Percentiles rank a stretch among this genome's conserved stretches.
These are phyloP conservation scores for Globisporangium orthogonon DNA, from an alignment of 352 stramenopile species.

Conservation along the genomic window DNA sequence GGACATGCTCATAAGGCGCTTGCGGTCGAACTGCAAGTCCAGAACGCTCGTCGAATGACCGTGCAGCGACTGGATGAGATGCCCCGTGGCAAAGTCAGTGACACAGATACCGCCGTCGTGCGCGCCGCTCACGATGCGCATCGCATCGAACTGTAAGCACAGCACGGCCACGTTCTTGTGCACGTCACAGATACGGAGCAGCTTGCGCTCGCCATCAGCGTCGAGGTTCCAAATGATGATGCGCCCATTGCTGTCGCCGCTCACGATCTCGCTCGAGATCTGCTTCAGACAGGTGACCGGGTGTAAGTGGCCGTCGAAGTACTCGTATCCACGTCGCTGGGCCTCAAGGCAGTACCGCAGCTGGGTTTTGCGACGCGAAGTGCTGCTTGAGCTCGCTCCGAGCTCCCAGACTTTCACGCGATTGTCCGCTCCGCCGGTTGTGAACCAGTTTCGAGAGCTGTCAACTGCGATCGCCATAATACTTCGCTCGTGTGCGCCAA, in stretches of 20 bases:
- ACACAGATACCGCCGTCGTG: conserved; percentile 54
- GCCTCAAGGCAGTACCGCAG: conserved; percentile 34
- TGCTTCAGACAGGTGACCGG: conserved; percentile 50
- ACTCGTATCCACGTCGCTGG: conserved; percentile 28
- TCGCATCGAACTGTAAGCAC: conserved; percentile 74
- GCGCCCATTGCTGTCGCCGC: conserved; percentile 46
- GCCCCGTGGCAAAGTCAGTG: conserved; percentile 64
- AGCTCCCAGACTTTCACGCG: conserved; percentile 64
- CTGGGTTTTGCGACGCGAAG: conserved; percentile 25
- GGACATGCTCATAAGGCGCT: conserved; percentile 58
- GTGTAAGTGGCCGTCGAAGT: conserved; percentile 46
- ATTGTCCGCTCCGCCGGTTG: conserved; percentile 50
- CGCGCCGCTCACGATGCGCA: conserved; percentile 56
- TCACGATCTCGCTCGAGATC: conserved; percentile 67
- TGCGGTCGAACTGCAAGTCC: conserved; percentile 73
- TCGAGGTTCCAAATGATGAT: conserved; percentile 72
- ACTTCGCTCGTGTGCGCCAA: conserved; percentile 42
- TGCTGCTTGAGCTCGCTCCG: conserved; percentile 14
- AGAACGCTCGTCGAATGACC: conserved; percentile 39
- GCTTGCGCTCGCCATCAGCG: conserved; percentile 32
- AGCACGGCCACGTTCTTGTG: conserved; percentile 40
- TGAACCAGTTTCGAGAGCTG: conserved; percentile 34
- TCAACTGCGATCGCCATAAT: conserved; percentile 42
- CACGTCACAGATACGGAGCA: conserved; percentile 54
- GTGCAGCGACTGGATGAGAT: conserved; percentile 58